phyloP scores from a whole-genome alignment of 345 rosid genomes.

The Heritiera littoralis region DNA sequence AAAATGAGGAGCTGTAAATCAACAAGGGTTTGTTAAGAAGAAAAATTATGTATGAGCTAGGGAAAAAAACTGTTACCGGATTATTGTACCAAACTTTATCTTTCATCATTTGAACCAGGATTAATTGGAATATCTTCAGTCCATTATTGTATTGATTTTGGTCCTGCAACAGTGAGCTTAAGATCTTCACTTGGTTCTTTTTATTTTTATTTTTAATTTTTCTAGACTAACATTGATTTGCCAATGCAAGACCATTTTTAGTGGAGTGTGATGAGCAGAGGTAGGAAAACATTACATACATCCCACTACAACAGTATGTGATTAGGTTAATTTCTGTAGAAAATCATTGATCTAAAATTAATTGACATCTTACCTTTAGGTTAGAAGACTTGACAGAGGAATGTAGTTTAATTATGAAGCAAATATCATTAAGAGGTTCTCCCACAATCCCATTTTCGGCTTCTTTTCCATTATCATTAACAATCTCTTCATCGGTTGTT shows the following conservation, averaged over 20 bases:
- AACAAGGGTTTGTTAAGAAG: neutral
- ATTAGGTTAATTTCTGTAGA: neutral
- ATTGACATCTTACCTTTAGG: neutral
- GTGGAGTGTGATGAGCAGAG: neutral
- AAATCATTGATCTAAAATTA: neutral
- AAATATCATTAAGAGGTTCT: neutral
- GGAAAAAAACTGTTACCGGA: neutral
- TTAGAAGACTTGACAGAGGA: neutral
- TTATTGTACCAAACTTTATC: neutral
- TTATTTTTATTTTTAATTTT: no score
- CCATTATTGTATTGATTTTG: neutral
- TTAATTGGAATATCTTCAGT: neutral
- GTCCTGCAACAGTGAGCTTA: neutral
- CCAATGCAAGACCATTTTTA: neutral
- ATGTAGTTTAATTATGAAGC: neutral
- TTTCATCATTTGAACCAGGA: neutral
- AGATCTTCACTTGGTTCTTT: no score
- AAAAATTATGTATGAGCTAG: neutral
- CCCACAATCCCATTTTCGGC: neutral
- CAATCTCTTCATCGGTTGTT: neutral
- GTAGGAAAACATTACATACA: neutral
- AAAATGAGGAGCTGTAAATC: neutral
- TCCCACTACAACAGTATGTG: neutral
- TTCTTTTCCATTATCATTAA: neutral
- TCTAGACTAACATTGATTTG: neutral